These are phyloP conservation scores for Bacterosira constricta DNA, from an alignment of 108 stramenopile genomes.

Conservation along the genomic window DNA sequence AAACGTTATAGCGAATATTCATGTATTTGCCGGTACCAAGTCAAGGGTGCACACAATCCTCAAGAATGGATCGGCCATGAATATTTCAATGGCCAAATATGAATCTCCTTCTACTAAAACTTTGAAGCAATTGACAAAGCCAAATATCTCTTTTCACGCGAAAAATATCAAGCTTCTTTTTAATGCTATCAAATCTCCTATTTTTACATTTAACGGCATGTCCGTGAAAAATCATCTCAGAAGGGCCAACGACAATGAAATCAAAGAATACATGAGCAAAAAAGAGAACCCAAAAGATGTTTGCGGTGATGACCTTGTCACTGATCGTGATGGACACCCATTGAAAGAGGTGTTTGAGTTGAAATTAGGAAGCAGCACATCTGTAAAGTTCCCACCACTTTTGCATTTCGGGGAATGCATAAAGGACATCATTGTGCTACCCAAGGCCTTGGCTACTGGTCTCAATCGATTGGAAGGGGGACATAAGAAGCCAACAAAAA, in stretches of 20 bases:
- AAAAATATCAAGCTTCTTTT: conserved; percentile 16
- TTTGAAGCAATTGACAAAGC: conserved; percentile 20
- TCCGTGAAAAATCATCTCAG: conserved; percentile 23
- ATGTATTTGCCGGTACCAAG: conserved; percentile 30
- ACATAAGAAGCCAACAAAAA: conserved; percentile 8
- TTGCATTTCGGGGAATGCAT: conserved; percentile 46
- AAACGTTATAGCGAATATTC: conserved; percentile 17
- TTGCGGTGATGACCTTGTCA: conserved; percentile 17
- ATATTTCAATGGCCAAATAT: conserved; percentile 30
- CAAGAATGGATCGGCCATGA: conserved; percentile 33
- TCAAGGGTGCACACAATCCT: conserved; percentile 13
- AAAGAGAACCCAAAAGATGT: not conserved
- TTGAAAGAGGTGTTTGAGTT: conserved; percentile 50
- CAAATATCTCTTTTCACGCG: conserved; percentile 30
- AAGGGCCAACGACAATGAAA: conserved; percentile 32
- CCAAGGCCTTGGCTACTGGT: conserved; percentile 38
- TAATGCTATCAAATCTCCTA: conserved; percentile 32
- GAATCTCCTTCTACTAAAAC: not conserved
- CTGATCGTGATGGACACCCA: conserved; percentile 42
- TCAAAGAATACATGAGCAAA: conserved; percentile 26
- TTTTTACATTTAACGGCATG: conserved; percentile 29
- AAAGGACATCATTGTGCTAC: conserved; percentile 42
- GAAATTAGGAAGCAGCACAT: conserved; percentile 19
- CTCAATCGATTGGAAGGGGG: conserved; percentile 29
- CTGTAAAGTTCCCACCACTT: conserved; percentile 36